Evolutionary conservation across 306 rosid genomes (phyloP), one percentile per base, ranked within the genome.

Genomic region (Neltuma alba): DNA sequence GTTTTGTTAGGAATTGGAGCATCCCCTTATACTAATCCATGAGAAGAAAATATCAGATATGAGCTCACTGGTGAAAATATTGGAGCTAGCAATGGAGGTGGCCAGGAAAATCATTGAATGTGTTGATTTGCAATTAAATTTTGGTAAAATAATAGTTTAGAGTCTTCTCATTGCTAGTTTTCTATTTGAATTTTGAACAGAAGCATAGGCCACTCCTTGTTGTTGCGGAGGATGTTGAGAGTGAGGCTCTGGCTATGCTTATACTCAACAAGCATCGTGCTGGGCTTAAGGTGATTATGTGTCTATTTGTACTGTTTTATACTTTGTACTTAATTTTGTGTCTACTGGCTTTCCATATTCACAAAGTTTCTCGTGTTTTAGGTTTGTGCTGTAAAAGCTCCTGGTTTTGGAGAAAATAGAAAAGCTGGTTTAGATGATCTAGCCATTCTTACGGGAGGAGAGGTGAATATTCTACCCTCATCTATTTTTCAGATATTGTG

Each of bases 331-430:
- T 62, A 44, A 77, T n/a, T 80, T 70, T 77, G 54, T 60, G 23
- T 27, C 73, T 78, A 31, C 54, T 66, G 44, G 54, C 83, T 61
- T 77, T 79, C 79, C 28, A 54, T 68, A 58, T 80, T 74, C 72
- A 31, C 31, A 20, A 84, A 75, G 66, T 76, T 83, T 84, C 74
- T 57, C 79, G 47, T 75, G 67, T 82, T 76, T 76, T 82, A 95
- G 99, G 97, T 95, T 75, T 95, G 99, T 91, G 99, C 98, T 30
- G 77, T 92, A 62, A 95, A 95, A 92, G 92, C 99, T 89, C 99
- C 99, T 70, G 99, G 97, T 82, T 95, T 95, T 83, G 99, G 99
- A 77, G 99, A 95, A 75, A 95, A 82, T 71, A 92, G 92, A 86
- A 92, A 47, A 88, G 95, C 95, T 74, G 90, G 79, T 82, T 82